These are phyloP conservation scores for Talaromyces sp. DNA, from an alignment of 2,329 filamentous ascomycete species.

Conservation along the genomic window DNA sequence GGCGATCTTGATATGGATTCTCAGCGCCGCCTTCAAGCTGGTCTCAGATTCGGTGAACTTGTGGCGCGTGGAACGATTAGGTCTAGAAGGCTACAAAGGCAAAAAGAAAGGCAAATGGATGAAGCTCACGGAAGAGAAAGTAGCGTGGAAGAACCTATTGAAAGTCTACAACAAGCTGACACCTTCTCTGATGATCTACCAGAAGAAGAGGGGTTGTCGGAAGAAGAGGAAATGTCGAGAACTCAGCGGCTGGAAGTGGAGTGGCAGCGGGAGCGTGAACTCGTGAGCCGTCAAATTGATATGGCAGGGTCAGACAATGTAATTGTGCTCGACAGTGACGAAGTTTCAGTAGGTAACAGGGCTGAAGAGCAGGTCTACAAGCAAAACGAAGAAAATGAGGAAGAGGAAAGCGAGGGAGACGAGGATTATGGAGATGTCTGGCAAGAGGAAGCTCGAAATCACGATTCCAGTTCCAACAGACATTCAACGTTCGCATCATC, in stretches of 20 bases:
- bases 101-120: not conserved
- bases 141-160: not conserved
- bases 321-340: constrained; percentile 43
- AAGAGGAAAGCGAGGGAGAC: constrained; percentile 34
- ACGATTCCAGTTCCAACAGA: constrained; percentile 30
- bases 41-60: constrained; percentile 42
- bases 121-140: constrained; percentile 7
- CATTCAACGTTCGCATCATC: constrained; percentile 22
- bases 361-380: constrained; percentile 17
- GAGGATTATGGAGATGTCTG: constrained; percentile 47
- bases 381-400: constrained; percentile 19
- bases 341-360: constrained; percentile 20
- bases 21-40: constrained; percentile 40
- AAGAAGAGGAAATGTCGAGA: constrained; percentile 16
- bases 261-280: constrained; percentile 47
- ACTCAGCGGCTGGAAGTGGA: constrained; percentile 36
- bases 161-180: constrained; percentile 1
- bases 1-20: constrained; percentile 37
- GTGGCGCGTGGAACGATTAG: constrained; percentile 37
- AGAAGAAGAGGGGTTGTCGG: constrained; percentile 6
- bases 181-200: not conserved
- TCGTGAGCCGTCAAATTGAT: constrained; percentile 43
- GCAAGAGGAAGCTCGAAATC: constrained; percentile 45
- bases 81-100: constrained; percentile 5
- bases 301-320: constrained; percentile 42